Percentiles rank a stretch among this genome's conserved stretches.
Evolutionary conservation across 177 flowering plant species (phyloP).

Genomic region (Vitis hybrid): DNA sequence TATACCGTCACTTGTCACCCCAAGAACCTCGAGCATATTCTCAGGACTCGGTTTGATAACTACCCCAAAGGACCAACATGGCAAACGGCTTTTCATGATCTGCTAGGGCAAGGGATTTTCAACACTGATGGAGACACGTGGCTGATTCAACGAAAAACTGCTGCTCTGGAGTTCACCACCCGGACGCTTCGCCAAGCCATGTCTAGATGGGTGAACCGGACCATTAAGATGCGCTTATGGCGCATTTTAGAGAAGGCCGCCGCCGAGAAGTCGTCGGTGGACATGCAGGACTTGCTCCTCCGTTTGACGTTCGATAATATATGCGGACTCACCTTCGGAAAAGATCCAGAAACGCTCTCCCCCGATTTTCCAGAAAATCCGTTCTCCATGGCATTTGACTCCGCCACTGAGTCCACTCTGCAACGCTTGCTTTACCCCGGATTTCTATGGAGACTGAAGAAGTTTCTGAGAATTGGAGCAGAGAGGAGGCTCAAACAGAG

Average conservation of each 20-base stretch:
- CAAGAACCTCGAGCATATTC: conserved; percentile 80
- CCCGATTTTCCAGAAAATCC: conserved; percentile 70
- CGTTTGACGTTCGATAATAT: conserved; percentile 91
- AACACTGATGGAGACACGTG: conserved; percentile 92
- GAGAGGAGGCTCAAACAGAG: conserved; percentile 51
- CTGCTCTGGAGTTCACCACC: conserved; percentile 95
- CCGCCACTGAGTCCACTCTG: conserved; percentile 85
- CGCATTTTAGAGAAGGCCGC: conserved; percentile 55
- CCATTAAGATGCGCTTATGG: conserved; percentile 76
- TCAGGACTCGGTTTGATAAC: conserved; percentile 79
- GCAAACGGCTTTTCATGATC: conserved; percentile 87
- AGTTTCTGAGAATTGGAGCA: conserved; percentile 45
- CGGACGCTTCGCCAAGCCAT: conserved; percentile 90
- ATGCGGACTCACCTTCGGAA: conserved; percentile 88
- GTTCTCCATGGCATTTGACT: conserved; percentile 76
- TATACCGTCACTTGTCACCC: conserved; percentile 89
- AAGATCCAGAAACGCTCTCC: conserved; percentile 86
- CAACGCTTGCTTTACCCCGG: conserved; percentile 75
- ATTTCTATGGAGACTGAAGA: conserved; percentile 74
- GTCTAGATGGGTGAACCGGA: conserved; percentile 90
- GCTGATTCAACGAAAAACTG: conserved; percentile 95
- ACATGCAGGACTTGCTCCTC: conserved; percentile 79
- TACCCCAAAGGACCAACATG: conserved; percentile 89
- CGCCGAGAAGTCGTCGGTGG: conserved; percentile 38
- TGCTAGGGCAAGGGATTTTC: conserved; percentile 89